A percentile compares a stretch with the other conserved stretches of the same genome.
These are phyloP conservation scores for Fusarium domesticum DNA, from an alignment of 2,329 filamentous ascomycete genomes.

Conservation along the genomic window DNA sequence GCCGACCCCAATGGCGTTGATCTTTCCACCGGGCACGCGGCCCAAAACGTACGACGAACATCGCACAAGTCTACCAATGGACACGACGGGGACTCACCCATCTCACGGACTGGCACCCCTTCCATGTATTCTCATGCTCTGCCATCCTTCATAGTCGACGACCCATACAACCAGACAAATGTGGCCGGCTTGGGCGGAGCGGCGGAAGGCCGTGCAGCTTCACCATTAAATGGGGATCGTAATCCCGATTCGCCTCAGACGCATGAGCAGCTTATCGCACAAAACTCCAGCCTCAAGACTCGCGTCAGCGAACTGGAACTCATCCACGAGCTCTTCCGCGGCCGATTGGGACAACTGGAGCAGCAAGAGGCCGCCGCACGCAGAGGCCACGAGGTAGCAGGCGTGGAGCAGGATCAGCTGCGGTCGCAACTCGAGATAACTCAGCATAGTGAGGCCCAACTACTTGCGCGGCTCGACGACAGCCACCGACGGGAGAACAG, in stretches of 20 bases:
- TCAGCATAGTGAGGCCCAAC: slow-evolving; percentile 40
- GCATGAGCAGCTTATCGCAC: slow-evolving; percentile 74
- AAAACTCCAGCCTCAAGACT: slow-evolving; percentile 87
- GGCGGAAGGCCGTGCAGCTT: slow-evolving; percentile 50
- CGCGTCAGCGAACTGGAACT: slow-evolving; percentile 93
- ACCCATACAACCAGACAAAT: slow-evolving; percentile 60
- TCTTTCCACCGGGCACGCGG: slow-evolving; percentile 49
- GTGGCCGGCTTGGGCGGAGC: slow-evolving; percentile 47
- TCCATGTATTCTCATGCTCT: slow-evolving; percentile 72
- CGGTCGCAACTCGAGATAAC: slow-evolving; percentile 53
- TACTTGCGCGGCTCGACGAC: slow-evolving; percentile 68
- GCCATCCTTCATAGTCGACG: slow-evolving; percentile 74
- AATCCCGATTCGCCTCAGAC: slow-evolving; percentile 69
- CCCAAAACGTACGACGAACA: slow-evolving; percentile 53
- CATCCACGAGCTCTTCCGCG: slow-evolving; percentile 81
- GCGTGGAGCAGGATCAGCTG: slow-evolving; percentile 55
- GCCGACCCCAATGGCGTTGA: slow-evolving; percentile 59
- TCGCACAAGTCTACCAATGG: slow-evolving; percentile 72
- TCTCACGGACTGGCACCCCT: slow-evolving; percentile 77
- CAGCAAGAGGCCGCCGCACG: slow-evolving; percentile 68
- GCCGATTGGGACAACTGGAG: slow-evolving; percentile 75
- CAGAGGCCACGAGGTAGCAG: slow-evolving; percentile 55
- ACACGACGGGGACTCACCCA: slow-evolving; percentile 72
- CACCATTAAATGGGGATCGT: slow-evolving; percentile 56
- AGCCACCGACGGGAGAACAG: slow-evolving; percentile 75